These are phyloP conservation scores for Mytilinidion resinicola DNA, from an alignment of 495 filamentous ascomycete species.

Conservation along the genomic window DNA sequence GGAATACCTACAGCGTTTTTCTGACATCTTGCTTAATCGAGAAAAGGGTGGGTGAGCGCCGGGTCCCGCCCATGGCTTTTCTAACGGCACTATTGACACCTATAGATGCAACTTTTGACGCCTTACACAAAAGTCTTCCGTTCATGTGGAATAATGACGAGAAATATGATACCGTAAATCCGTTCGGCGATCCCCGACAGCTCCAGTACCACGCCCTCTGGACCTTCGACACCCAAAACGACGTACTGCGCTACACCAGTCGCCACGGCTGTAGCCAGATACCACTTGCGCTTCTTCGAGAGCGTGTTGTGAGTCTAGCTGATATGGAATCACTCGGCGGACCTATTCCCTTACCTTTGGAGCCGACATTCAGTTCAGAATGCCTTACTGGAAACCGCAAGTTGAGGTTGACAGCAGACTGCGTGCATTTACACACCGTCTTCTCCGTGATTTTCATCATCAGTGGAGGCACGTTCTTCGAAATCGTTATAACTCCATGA, in stretches of 20 bases:
- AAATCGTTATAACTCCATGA: conserved; percentile 13
- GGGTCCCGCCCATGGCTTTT: conserved; percentile 6
- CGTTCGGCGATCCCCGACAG: conserved; percentile 11
- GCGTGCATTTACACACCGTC: conserved; percentile 12
- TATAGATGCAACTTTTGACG: conserved; percentile 16
- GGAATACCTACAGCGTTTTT: conserved; percentile 9
- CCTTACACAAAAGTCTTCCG: conserved; percentile 12
- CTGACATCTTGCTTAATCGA: conserved; percentile 12
- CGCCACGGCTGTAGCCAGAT: conserved; percentile 13
- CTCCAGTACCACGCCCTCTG: conserved; percentile 16
- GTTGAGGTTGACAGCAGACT: conserved; percentile 4
- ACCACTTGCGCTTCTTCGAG: conserved; percentile 16
- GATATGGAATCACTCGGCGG: conserved; percentile 13
- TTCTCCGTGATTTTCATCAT: conserved; percentile 14
- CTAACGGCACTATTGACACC: conserved; percentile 2
- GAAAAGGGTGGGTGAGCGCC: conserved; percentile 11
- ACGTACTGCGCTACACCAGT: conserved; percentile 14
- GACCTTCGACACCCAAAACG: conserved; percentile 17
- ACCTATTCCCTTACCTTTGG: conserved; percentile 13
- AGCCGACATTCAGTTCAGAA: conserved; percentile 8
- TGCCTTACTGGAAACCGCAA: conserved; percentile 14
- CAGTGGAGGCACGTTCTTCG: conserved; percentile 16
- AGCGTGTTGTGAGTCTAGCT: conserved; percentile 16
- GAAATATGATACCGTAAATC: conserved; percentile 10
- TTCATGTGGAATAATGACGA: conserved; percentile 14